These are phyloP conservation scores for Botrytis porri DNA, from an alignment of 2,329 filamentous ascomycete species.

Conservation along the genomic window DNA sequence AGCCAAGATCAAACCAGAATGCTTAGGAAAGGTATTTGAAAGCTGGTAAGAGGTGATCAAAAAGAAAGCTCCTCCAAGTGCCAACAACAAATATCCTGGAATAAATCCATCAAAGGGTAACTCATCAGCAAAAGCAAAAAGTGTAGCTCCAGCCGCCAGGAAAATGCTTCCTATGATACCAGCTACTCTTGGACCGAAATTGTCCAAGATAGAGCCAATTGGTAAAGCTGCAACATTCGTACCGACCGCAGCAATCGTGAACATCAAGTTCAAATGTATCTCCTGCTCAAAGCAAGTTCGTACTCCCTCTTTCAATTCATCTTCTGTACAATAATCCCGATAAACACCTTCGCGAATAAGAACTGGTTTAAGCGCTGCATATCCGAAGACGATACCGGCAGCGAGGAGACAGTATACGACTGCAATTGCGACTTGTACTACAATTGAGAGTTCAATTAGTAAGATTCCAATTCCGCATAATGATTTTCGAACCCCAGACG, in stretches of 20 bases:
- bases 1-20: slow-evolving; percentile 76
- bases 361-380: slow-evolving; percentile 79
- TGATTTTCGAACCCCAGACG: neutral
- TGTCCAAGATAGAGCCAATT: slow-evolving; percentile 80
- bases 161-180: slow-evolving; percentile 69
- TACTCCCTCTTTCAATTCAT: slow-evolving; percentile 48
- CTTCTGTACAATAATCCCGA: slow-evolving; percentile 56
- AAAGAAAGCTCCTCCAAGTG: slow-evolving; percentile 75
- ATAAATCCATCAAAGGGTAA: slow-evolving; percentile 73
- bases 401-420: slow-evolving; percentile 73
- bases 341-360: slow-evolving; percentile 73
- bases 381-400: slow-evolving; percentile 79
- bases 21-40: slow-evolving; percentile 75
- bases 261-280: slow-evolving; percentile 81
- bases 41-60: slow-evolving; percentile 84
- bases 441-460: slow-evolving; percentile 19
- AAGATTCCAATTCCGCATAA: neutral
- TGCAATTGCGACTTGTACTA: slow-evolving; percentile 67
- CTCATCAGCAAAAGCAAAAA: slow-evolving; percentile 66
- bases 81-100: slow-evolving; percentile 71
- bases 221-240: slow-evolving; percentile 86
- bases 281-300: slow-evolving; percentile 58
- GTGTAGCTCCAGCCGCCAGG: slow-evolving; percentile 64
- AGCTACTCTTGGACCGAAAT: slow-evolving; percentile 74
- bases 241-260: slow-evolving; percentile 81